These are phyloP conservation scores for Panaeolus cyanescens DNA, from an alignment of 768 basidiomycete species.

Conservation along the genomic window DNA sequence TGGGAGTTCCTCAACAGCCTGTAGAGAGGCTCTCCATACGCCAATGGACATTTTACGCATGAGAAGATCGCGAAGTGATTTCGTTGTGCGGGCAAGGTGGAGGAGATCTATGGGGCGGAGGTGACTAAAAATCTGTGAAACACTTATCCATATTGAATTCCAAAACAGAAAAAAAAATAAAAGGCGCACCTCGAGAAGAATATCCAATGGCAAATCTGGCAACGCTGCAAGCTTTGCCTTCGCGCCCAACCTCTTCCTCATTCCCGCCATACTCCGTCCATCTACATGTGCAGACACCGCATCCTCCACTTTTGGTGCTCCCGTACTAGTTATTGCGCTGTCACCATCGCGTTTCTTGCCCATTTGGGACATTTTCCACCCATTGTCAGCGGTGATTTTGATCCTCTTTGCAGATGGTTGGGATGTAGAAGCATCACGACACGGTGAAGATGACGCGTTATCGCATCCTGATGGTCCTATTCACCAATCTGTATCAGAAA, in stretches of 20 bases:
- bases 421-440: background rate
- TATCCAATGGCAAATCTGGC: slow-evolving; percentile 26
- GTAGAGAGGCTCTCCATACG: slow-evolving; percentile 24
- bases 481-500: background rate
- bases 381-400: background rate
- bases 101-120: slow-evolving; percentile 38
- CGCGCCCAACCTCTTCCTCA: background rate
- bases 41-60: slow-evolving; percentile 20
- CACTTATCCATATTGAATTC: background rate
- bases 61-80: slow-evolving; percentile 30
- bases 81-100: slow-evolving; percentile 39
- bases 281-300: background rate
- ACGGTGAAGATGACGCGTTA: background rate
- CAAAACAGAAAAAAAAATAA: background rate
- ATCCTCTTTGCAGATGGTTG: background rate
- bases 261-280: background rate
- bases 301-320: background rate
- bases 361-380: background rate
- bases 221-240: slow-evolving; percentile 11
- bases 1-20: slow-evolving; percentile 15
- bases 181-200: slow-evolving; percentile 25
- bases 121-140: slow-evolving; percentile 31
- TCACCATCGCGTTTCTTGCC: background rate
- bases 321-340: no score
- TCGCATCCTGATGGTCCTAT: background rate